Evolutionary conservation across 768 basidiomycete species (phyloP).

Genomic region (Hericium coralloides): DNA sequence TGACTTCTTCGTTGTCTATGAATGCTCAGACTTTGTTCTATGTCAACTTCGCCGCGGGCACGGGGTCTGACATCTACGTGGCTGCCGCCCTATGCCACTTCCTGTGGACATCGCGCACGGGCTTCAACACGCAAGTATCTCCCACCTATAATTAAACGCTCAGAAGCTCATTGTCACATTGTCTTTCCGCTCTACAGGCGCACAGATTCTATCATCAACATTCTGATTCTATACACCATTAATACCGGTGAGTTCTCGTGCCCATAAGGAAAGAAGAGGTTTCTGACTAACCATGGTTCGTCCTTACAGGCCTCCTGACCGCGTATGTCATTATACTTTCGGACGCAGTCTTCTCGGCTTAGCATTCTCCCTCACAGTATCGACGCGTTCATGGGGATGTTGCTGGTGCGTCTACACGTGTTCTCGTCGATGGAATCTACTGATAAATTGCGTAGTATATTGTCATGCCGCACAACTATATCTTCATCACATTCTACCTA

Average conservation of each 20-base stretch:
- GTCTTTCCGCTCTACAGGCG: slow-evolving; percentile 19
- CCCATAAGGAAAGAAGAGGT: background rate
- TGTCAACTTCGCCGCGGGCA: slow-evolving; percentile 39
- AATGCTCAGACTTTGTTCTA: slow-evolving; percentile 37
- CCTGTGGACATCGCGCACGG: slow-evolving; percentile 40
- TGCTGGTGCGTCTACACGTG: slow-evolving; percentile 20
- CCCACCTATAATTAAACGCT: background rate
- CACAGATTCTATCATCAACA: slow-evolving; percentile 40
- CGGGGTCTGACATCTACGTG: slow-evolving; percentile 43
- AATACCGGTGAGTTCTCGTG: slow-evolving; percentile 39
- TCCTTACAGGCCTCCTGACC: slow-evolving; percentile 22
- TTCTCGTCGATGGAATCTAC: background rate
- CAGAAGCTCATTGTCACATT: background rate
- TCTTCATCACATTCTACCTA: slow-evolving; percentile 48
- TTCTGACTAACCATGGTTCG: slow-evolving; percentile 18
- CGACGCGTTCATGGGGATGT: slow-evolving; percentile 36
- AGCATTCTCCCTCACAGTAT: slow-evolving; percentile 24
- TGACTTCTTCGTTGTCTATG: background rate
- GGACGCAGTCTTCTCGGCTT: background rate
- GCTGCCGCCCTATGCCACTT: slow-evolving; percentile 40
- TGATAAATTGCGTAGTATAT: slow-evolving; percentile 22
- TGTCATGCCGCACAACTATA: slow-evolving; percentile 45
- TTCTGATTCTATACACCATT: slow-evolving; percentile 42
- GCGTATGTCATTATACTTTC: slow-evolving; percentile 21
- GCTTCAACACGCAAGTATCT: slow-evolving; percentile 32